These are phyloP conservation scores for Elaeis guineensis DNA, from an alignment of 176 grass and related monocot species.

Conservation along the genomic window DNA sequence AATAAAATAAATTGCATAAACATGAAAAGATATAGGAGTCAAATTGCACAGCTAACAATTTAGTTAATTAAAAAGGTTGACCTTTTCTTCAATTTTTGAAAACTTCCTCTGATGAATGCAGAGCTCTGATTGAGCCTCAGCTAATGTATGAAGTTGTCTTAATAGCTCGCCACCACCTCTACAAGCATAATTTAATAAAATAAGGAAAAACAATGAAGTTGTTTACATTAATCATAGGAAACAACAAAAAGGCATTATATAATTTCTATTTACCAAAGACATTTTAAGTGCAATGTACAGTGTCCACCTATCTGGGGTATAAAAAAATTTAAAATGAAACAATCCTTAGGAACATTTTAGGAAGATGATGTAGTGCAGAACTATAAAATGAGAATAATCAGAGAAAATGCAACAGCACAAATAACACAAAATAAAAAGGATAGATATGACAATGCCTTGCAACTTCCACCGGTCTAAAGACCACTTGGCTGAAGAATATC, in stretches of 20 bases:
- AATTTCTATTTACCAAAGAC: too few relatives aligned
- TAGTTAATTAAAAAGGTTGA: conserved; percentile 9
- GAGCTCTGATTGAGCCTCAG: conserved; percentile 70
- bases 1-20: too few relatives aligned
- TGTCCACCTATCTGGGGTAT: too few relatives aligned
- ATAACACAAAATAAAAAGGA: conserved; percentile 11
- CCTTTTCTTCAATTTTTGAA: conserved; percentile 63
- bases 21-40: too few relatives aligned
- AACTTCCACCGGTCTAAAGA: conserved; percentile 91
- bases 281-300: too few relatives aligned
- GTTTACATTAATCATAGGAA: too few relatives aligned
- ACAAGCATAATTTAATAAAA: conserved; percentile 15
- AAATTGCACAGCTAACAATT: too few relatives aligned
- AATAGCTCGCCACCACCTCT: conserved; percentile 64
- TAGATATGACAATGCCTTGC: conserved; percentile 20
- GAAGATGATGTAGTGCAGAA: neutral
- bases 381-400: neutral
- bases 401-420: conserved; percentile 1
- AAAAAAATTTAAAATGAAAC: too few relatives aligned
- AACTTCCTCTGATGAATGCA: conserved; percentile 42
- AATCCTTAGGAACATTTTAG: too few relatives aligned
- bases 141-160: conserved; percentile 65
- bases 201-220: neutral
- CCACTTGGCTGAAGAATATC: conserved; percentile 88
- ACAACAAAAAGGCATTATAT: too few relatives aligned